Conservation (phyloP, 139 green algal species). For the Tetradesmus obliquus region DNA sequence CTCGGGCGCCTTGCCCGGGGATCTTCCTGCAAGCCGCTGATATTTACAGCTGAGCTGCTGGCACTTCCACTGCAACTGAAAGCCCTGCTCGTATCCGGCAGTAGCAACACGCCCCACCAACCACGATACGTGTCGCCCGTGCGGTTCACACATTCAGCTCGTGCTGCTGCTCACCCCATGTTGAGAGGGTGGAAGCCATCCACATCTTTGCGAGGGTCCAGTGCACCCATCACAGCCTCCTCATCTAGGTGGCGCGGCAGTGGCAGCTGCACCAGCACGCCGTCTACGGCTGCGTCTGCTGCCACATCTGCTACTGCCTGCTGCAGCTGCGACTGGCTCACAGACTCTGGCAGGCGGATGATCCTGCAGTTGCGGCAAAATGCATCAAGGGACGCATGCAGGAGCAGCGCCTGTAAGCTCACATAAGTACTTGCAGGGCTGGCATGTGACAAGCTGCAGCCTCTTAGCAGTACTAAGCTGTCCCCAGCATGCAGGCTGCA, state of each 20-base stretch:
- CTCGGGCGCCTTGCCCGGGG: no score
- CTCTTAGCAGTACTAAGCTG: no score
- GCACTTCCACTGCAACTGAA: no score
- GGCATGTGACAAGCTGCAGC: no score
- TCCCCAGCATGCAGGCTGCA: no score
- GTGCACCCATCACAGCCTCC: slow-evolving; percentile 54
- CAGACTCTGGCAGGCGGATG: slow-evolving; percentile 17
- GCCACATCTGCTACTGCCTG: slow-evolving; percentile 13
- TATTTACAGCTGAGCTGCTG: no score
- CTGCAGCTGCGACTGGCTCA: slow-evolving; percentile 22
- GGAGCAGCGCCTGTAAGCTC: neutral
- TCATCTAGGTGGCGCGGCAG: slow-evolving; percentile 88
- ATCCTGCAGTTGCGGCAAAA: neutral
- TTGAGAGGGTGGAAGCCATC: slow-evolving; percentile 97
- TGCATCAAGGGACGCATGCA: neutral
- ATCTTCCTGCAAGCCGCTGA: neutral
- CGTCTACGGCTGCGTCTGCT: slow-evolving; percentile 79
- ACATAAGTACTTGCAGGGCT: no score
- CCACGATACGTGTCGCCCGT: no score
- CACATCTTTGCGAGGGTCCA: slow-evolving; percentile 91
- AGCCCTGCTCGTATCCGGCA: no score
- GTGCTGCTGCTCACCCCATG: slow-evolving; percentile 68
- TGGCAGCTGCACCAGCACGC: slow-evolving; percentile 93
- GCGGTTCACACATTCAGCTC: no score
- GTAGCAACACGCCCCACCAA: no score